A percentile compares a stretch with the other conserved stretches of the same genome.
These are phyloP conservation scores for Gliomastix tumulicola DNA, from an alignment of 2,329 filamentous ascomycete species.

Conservation along the genomic window DNA sequence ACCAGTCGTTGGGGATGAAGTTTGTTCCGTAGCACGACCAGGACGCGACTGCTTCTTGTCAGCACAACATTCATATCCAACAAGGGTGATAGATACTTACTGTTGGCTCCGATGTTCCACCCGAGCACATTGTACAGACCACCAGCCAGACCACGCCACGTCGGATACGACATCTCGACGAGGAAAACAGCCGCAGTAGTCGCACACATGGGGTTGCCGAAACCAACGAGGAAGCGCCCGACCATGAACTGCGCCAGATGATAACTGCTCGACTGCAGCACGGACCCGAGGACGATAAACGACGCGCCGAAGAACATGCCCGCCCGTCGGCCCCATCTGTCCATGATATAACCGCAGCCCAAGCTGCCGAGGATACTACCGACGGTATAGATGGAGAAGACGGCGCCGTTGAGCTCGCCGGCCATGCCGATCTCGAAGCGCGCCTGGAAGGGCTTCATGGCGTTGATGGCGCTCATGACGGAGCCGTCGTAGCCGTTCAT, in stretches of 20 bases:
- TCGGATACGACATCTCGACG: conserved; percentile 11
- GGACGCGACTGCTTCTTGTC: conserved; percentile 25
- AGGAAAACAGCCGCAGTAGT: conserved; percentile 10
- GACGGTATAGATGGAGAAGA: conserved; percentile 10
- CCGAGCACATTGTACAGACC: conserved; percentile 10
- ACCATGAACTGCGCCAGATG: conserved; percentile 10
- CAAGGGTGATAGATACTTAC: too few species aligned
- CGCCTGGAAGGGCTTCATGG: conserved; percentile 9
- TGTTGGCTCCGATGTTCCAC: conserved; percentile 11
- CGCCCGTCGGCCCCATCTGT: conserved; percentile 9
- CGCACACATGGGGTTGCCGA: conserved; percentile 5
- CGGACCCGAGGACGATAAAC: conserved; percentile 8
- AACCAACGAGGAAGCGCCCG: conserved; percentile 9
- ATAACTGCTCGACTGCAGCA: conserved; percentile 9
- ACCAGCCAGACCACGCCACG: conserved; percentile 10
- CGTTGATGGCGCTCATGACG: conserved; percentile 10
- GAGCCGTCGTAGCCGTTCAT: conserved; percentile 9
- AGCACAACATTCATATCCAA: too few species aligned
- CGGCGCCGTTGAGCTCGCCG: conserved; percentile 7
- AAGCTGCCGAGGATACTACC: conserved; percentile 8
- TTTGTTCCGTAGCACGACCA: conserved; percentile 40
- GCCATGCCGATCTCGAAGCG: conserved; percentile 9
- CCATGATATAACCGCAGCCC: conserved; percentile 10
- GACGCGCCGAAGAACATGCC: conserved; percentile 9
- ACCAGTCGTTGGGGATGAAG: conserved; percentile 35